Evolutionary conservation across 257 asterid species (phyloP).

Genomic region (Solanum paucissectum): DNA sequence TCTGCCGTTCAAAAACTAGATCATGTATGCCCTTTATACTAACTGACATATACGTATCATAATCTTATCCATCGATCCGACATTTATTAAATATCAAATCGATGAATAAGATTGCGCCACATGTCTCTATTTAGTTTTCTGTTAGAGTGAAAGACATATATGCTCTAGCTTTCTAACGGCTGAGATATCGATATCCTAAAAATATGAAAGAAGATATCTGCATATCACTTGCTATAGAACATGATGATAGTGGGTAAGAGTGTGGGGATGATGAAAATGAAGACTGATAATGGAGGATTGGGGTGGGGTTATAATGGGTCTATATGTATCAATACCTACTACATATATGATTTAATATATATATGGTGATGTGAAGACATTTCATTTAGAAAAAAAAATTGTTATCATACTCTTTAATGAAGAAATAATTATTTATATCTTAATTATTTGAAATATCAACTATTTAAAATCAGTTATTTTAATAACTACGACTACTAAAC

Average conservation of each 20-base stretch:
- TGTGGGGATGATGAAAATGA: background rate
- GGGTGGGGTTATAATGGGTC: background rate
- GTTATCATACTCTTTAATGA: background rate
- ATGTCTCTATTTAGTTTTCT: too few species aligned
- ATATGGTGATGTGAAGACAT: too few species aligned
- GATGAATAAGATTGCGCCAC: too few species aligned
- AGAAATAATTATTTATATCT: background rate
- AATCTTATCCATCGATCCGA: too few species aligned
- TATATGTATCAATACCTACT: too few species aligned
- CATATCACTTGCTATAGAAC: too few species aligned
- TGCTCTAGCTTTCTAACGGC: fast-evolving
- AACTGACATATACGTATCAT: fast-evolving
- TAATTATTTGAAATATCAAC: background rate
- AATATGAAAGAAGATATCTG: fast-evolving
- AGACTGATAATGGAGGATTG: background rate
- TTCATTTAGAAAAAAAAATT: too few species aligned
- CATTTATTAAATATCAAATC: too few species aligned
- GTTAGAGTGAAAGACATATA: too few species aligned
- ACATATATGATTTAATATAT: background rate
- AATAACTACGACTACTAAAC: background rate
- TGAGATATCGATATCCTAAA: too few species aligned
- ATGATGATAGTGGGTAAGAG: background rate
- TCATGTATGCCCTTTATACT: too few species aligned
- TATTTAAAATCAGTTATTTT: background rate
- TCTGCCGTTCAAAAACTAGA: too few species aligned